A percentile compares a stretch with the other conserved stretches of the same genome.
Conservation (phyloP, 2,329 filamentous ascomycete species). For the Zasmidium cellare region DNA sequence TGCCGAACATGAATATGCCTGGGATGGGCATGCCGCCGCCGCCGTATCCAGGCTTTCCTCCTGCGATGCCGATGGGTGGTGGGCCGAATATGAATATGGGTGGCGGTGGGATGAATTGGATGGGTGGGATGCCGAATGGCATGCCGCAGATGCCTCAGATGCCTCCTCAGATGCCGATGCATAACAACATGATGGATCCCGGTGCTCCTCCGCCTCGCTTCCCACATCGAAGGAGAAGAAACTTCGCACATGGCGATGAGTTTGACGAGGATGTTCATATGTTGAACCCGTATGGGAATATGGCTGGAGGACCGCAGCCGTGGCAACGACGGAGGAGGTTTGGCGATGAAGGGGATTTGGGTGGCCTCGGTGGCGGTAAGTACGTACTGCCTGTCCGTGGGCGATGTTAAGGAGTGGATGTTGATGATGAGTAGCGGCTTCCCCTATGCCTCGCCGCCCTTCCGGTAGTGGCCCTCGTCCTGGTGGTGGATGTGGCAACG, state of each 20-base stretch:
- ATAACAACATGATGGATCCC: not conserved
- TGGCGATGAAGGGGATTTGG: slow-evolving; percentile 18
- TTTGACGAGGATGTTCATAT: not conserved
- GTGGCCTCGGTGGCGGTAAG: slow-evolving; percentile 5
- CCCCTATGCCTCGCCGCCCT: not conserved
- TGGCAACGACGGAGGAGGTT: slow-evolving; percentile 8
- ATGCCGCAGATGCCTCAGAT: no score
- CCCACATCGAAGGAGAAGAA: not conserved
- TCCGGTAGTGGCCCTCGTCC: not conserved
- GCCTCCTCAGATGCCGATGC: no score
- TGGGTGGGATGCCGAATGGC: no score
- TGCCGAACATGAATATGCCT: no score
- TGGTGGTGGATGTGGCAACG: no score
- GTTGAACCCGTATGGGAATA: not conserved
- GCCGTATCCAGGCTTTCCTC: no score
- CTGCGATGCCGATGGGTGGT: no score
- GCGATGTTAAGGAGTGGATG: not conserved
- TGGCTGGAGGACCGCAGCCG: not conserved
- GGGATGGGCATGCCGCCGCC: no score
- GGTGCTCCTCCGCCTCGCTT: not conserved
- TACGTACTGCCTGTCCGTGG: not conserved
- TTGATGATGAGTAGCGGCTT: not conserved
- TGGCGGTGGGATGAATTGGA: no score
- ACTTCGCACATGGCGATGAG: not conserved
- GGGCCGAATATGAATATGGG: no score